These are phyloP conservation scores for Cercospora zeina DNA, from an alignment of 2,329 filamentous ascomycete species.

Conservation along the genomic window DNA sequence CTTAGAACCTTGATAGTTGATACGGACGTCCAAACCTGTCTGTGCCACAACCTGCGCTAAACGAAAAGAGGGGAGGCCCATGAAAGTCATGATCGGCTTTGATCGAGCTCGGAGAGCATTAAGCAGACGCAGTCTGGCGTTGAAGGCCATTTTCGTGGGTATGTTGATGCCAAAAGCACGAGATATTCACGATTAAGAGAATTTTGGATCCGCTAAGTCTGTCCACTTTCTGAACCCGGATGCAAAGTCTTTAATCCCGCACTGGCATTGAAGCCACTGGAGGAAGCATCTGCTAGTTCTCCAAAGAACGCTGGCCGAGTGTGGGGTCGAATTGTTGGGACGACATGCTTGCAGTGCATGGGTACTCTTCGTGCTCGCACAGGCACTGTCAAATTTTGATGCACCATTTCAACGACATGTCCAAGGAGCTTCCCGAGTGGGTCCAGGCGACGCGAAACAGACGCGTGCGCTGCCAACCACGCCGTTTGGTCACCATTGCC, in stretches of 20 bases:
- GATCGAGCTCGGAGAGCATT: slow-evolving; percentile 3
- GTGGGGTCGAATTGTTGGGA: no score
- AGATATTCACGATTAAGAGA: neutral
- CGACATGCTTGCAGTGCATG: no score
- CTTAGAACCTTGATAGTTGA: neutral
- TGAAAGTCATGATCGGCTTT: slow-evolving; percentile 39
- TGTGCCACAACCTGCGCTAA: slow-evolving; percentile 59
- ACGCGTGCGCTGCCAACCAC: neutral
- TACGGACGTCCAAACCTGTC: slow-evolving; percentile 53
- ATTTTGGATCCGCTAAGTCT: neutral
- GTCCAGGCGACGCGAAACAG: neutral
- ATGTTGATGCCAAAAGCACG: neutral
- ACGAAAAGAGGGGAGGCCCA: slow-evolving; percentile 52
- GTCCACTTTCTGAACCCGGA: neutral
- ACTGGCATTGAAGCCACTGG: no score
- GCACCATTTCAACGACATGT: neutral
- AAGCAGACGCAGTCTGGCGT: slow-evolving; percentile 12
- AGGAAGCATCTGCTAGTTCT: no score
- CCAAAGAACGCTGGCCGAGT: no score
- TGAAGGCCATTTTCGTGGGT: neutral
- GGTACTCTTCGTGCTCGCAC: no score
- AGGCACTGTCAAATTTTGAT: neutral
- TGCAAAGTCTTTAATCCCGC: neutral
- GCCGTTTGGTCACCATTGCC: neutral
- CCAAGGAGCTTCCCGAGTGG: neutral